phyloP scores from a whole-genome alignment of 305 asterid genomes.

The Solanum hybrid region DNA sequence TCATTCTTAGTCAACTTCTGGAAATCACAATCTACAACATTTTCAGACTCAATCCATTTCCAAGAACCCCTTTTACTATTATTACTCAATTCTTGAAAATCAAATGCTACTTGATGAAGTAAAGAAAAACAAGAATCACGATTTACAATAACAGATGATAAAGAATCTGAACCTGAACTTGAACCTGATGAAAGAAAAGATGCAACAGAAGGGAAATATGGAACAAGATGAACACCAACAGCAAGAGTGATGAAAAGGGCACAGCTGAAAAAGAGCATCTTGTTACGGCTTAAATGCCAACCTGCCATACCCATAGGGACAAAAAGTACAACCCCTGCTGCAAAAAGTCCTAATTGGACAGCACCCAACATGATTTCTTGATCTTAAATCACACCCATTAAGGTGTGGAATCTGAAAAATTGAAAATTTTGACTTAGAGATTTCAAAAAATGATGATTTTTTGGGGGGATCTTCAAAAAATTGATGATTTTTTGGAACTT shows the following conservation, averaged over 20 bases:
- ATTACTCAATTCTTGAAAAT: not conserved
- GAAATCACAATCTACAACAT: constrained; percentile 55
- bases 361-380: constrained; percentile 55
- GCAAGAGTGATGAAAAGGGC: constrained; percentile 92
- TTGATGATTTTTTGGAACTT: not conserved
- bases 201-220: constrained; percentile 63
- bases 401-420: not conserved
- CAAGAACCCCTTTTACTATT: constrained; percentile 42
- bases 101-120: constrained; percentile 46
- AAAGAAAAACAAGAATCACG: constrained; percentile 58
- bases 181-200: constrained; percentile 25
- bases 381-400: not conserved
- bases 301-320: constrained; percentile 99
- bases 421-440: not conserved
- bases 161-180: not conserved
- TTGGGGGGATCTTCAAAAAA: not conserved
- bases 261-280: constrained; percentile 87
- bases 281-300: constrained; percentile 93
- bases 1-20: constrained; percentile 59
- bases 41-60: constrained; percentile 53
- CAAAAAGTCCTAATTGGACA: constrained; percentile 77
- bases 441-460: not conserved
- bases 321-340: constrained; percentile 78
- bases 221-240: constrained; percentile 83
- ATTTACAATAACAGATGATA: constrained; percentile 8